A percentile compares a stretch with the other conserved stretches of the same genome.
Evolutionary conservation across 768 basidiomycete genomes (phyloP).

Genomic region (Daedaleopsis sinensis): DNA sequence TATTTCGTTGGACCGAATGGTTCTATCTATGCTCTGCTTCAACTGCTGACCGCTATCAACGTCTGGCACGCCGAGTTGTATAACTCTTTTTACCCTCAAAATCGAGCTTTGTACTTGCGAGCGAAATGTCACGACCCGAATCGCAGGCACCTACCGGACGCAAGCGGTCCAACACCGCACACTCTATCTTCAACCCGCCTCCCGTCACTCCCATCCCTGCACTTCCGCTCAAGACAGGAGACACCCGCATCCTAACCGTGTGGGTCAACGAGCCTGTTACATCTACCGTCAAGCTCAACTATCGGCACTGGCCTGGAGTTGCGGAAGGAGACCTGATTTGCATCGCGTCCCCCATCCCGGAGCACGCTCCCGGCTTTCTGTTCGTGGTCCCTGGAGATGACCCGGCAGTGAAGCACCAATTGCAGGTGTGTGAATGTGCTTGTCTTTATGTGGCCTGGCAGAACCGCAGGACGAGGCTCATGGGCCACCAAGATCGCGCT

Average conservation of each 20-base stretch:
- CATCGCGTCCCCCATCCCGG: constrained; percentile 46
- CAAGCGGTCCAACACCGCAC: constrained; percentile 75
- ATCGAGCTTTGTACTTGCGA: too few relatives aligned
- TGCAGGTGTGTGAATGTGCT: constrained; percentile 50
- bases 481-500: constrained; percentile 62
- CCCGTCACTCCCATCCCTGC: constrained; percentile 10
- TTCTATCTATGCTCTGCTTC: too few relatives aligned
- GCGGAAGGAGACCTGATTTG: constrained; percentile 74
- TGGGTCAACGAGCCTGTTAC: constrained; percentile 78
- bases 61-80: too few relatives aligned
- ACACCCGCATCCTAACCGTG: constrained; percentile 60
- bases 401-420: constrained; percentile 55
- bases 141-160: constrained; percentile 59
- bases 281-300: constrained; percentile 65
- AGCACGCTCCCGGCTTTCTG: constrained; percentile 50
- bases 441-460: too few relatives aligned
- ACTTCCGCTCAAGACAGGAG: constrained; percentile 60
- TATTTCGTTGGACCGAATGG: too few relatives aligned
- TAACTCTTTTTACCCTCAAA: too few relatives aligned
- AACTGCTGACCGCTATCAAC: too few relatives aligned
- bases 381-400: constrained; percentile 74
- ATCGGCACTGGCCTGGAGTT: constrained; percentile 77
- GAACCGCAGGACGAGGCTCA: neutral
- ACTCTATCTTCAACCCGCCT: constrained; percentile 54
- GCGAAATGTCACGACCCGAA: constrained; percentile 57